phyloP scores from a whole-genome alignment of 192 early-diverging fungal species.

The Chytriomyces confervae region DNA sequence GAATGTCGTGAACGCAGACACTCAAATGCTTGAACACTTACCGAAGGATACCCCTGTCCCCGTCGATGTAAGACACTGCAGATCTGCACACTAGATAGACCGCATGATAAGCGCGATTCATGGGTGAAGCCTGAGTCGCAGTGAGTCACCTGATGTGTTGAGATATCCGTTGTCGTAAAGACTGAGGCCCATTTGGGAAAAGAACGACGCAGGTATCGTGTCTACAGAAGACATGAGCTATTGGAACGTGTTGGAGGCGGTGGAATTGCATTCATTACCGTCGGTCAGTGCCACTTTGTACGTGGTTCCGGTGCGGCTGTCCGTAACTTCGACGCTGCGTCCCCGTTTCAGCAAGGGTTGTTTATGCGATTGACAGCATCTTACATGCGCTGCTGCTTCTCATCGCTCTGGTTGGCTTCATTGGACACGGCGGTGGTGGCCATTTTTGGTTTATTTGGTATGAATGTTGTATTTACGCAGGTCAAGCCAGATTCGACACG shows the following conservation, averaged over 20 bases:
- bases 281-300: constrained; percentile 61
- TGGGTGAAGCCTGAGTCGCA: not conserved
- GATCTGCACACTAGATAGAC: constrained; percentile 60
- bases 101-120: not conserved
- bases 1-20: constrained; percentile 2
- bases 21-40: constrained; percentile 31
- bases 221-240: constrained; percentile 11
- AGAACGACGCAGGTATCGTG: constrained; percentile 29
- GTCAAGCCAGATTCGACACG: too few relatives aligned
- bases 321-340: constrained; percentile 58
- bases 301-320: constrained; percentile 70
- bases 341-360: too few relatives aligned
- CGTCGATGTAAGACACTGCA: constrained; percentile 70
- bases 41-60: constrained; percentile 67
- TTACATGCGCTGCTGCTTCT: too few relatives aligned
- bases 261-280: constrained; percentile 29
- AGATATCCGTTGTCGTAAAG: constrained; percentile 58
- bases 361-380: too few relatives aligned
- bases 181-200: constrained; percentile 33
- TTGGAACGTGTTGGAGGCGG: constrained; percentile 39
- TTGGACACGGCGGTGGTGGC: too few relatives aligned
- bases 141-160: constrained; percentile 56
- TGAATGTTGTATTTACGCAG: too few relatives aligned
- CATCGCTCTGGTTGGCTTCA: too few relatives aligned
- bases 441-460: too few relatives aligned